Conservation (phyloP, 306 rosid species). For the Dryas octopetala region DNA sequence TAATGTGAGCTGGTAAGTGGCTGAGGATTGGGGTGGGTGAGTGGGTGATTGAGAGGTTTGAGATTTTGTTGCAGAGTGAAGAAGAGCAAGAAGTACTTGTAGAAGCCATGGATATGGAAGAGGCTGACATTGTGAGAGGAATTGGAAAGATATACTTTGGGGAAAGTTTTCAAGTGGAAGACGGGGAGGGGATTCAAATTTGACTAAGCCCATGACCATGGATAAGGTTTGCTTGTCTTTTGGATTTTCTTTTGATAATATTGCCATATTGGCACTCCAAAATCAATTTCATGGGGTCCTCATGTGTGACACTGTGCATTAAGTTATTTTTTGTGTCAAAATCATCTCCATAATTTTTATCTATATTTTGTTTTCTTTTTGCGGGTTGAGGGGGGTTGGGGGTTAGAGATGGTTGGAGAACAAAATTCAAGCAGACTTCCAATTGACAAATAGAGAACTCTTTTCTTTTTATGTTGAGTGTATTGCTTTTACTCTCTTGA, state of each 20-base stretch:
- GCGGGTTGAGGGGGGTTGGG: too few species aligned
- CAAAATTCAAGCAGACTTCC: too few species aligned
- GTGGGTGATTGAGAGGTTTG: conserved; percentile 44
- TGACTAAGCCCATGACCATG: not conserved
- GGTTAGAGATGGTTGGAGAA: too few species aligned
- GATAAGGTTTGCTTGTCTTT: conserved; percentile 11
- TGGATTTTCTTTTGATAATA: conserved; percentile 1
- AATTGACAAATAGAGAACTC: too few species aligned
- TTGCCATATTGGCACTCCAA: too few species aligned
- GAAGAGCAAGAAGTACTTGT: conserved; percentile 55
- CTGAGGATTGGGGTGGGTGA: conserved; percentile 43
- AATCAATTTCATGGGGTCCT: too few species aligned
- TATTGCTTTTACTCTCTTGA: too few species aligned
- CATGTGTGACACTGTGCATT: too few species aligned
- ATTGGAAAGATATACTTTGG: not conserved
- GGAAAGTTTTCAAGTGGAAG: not conserved
- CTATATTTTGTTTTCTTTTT: not conserved
- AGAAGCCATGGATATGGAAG: conserved; percentile 45
- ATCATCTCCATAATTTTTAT: not conserved
- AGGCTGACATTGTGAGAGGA: conserved; percentile 26
- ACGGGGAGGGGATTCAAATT: not conserved
- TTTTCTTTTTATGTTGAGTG: too few species aligned
- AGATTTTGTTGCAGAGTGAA: conserved; percentile 50
- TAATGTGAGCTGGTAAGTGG: conserved; percentile 43
- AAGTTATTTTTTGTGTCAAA: too few species aligned